Conservation (phyloP, 2,329 filamentous ascomycete species). For the Colletotrichum cordylinicola region DNA sequence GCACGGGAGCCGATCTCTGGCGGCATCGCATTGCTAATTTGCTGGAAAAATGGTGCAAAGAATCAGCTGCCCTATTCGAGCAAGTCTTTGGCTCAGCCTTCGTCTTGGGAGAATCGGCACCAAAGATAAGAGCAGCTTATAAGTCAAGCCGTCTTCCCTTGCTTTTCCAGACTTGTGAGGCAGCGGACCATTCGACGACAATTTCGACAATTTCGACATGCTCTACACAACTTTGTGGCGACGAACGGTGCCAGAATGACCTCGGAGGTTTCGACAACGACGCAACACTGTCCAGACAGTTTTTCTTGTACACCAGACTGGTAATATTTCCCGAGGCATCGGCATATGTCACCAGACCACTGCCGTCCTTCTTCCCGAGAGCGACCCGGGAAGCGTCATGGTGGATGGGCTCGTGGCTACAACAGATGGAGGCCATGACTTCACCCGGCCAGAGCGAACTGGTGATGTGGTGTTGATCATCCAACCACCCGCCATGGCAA, state of each 20-base stretch:
- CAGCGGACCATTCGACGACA: not conserved
- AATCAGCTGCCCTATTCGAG: constrained; percentile 21
- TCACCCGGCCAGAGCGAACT: not conserved
- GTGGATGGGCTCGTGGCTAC: not conserved
- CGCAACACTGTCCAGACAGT: not conserved
- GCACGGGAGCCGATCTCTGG: constrained; percentile 19
- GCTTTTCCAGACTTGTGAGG: not conserved
- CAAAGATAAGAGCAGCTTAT: constrained; percentile 21
- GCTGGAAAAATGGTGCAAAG: constrained; percentile 16
- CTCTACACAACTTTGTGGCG: not conserved
- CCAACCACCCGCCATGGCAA: not conserved
- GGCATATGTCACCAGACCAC: not conserved
- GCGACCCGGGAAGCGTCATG: constrained; percentile 1
- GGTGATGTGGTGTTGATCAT: constrained; percentile 12
- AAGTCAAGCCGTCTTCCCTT: not conserved
- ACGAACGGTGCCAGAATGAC: not conserved
- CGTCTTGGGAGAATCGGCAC: not conserved
- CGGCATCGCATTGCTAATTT: constrained; percentile 21
- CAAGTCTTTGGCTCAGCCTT: constrained; percentile 1
- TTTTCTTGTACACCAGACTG: not conserved
- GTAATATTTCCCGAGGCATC: not conserved
- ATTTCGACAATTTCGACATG: not conserved
- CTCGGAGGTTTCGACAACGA: not conserved
- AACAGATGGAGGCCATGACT: constrained; percentile 7
- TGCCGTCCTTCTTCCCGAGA: not conserved